Percentiles rank a stretch among this genome's conserved stretches.
These are phyloP conservation scores for Ulota crispa DNA, from an alignment of 225 moss, liverwort and hornwort species.

Conservation along the genomic window DNA sequence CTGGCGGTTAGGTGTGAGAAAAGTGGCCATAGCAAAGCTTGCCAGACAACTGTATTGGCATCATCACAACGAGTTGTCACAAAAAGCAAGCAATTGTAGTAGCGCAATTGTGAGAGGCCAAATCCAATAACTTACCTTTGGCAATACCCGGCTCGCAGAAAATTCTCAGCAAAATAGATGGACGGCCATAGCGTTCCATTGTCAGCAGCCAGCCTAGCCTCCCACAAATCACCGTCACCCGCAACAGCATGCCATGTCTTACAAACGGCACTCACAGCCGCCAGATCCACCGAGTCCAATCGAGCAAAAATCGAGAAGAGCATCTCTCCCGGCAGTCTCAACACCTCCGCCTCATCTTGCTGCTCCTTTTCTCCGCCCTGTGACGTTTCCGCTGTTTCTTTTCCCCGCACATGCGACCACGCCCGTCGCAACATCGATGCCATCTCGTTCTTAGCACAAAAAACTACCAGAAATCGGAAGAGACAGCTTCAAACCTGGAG, in stretches of 20 bases:
- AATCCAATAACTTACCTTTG: constrained; percentile 28
- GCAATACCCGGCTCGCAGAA: constrained; percentile 33
- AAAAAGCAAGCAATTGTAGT: neutral
- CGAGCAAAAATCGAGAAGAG: constrained; percentile 39
- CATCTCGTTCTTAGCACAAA: constrained; percentile 7
- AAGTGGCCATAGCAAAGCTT: neutral
- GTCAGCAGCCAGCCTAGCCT: constrained; percentile 27
- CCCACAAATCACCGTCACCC: constrained; percentile 34
- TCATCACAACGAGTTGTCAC: neutral
- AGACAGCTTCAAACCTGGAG: neutral
- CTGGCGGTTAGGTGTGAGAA: neutral
- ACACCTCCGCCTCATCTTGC: constrained; percentile 13
- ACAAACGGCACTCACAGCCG: constrained; percentile 37
- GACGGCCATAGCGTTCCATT: constrained; percentile 39
- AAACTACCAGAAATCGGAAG: neutral
- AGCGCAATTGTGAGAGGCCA: neutral
- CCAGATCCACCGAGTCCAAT: constrained; percentile 31
- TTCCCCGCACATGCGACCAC: constrained; percentile 35
- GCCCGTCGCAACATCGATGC: constrained; percentile 38
- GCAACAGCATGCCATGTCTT: constrained; percentile 41
- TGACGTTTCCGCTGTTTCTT: constrained; percentile 8
- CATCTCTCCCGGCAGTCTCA: constrained; percentile 42
- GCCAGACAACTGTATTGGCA: neutral
- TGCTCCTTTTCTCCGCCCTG: constrained; percentile 4
- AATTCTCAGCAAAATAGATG: constrained; percentile 38